Conservation (phyloP, 495 filamentous ascomycete species). For the Baudoinia panamericana region DNA sequence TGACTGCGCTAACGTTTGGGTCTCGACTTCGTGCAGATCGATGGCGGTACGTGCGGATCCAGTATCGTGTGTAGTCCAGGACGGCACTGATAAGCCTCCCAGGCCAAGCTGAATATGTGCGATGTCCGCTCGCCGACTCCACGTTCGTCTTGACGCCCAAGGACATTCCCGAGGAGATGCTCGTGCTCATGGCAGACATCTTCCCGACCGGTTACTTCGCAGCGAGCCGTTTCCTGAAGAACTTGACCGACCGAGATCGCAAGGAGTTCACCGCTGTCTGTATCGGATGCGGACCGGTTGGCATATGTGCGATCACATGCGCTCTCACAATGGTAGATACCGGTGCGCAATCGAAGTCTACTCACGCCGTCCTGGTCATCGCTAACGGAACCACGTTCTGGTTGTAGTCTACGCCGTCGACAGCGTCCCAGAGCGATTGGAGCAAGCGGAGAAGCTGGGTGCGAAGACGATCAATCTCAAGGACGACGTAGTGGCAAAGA, state of each 20-base stretch:
- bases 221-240: constrained; percentile 66
- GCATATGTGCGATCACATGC: constrained; percentile 76
- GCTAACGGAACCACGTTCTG: neutral
- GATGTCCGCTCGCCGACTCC: constrained; percentile 72
- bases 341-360: neutral
- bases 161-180: constrained; percentile 58
- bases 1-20: too few relatives aligned
- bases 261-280: constrained; percentile 61
- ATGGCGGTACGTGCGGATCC: too few relatives aligned
- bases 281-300: constrained; percentile 66
- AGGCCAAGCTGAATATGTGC: constrained; percentile 85
- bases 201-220: constrained; percentile 81
- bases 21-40: too few relatives aligned
- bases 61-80: too few relatives aligned
- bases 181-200: constrained; percentile 87
- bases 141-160: constrained; percentile 66
- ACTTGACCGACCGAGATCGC: constrained; percentile 48
- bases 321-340: constrained; percentile 46
- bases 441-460: constrained; percentile 62
- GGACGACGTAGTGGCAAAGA: constrained; percentile 47
- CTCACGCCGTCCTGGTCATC: neutral
- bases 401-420: constrained; percentile 72
- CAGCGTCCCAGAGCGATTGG: constrained; percentile 61
- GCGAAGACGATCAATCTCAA: constrained; percentile 79
- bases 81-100: too few relatives aligned